Evolutionary conservation across 225 moss, liverwort and hornwort species (phyloP).

Genomic region (Neckera pumila): DNA sequence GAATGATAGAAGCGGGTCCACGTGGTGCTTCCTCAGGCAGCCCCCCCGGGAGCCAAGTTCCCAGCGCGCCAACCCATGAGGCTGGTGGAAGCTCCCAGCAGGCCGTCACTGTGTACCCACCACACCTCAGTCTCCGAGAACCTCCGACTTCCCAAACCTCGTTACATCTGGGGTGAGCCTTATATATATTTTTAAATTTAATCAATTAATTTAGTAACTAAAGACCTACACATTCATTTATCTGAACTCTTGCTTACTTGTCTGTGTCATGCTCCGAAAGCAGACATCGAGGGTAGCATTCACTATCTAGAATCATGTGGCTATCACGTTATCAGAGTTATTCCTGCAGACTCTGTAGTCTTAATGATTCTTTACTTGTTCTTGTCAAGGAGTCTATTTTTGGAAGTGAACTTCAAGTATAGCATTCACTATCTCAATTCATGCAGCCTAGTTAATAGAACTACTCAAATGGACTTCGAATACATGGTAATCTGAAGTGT

Average conservation of each 20-base stretch:
- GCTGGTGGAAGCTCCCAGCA: conserved; percentile 45
- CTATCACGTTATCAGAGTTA: background rate
- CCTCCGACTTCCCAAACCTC: conserved; percentile 86
- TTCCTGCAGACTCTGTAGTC: background rate
- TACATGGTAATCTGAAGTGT: background rate
- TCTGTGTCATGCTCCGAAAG: background rate
- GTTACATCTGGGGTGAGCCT: conserved; percentile 72
- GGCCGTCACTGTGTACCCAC: conserved; percentile 54
- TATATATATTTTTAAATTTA: background rate
- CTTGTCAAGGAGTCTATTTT: background rate
- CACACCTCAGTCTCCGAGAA: conserved; percentile 68
- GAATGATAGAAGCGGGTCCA: conserved; percentile 60
- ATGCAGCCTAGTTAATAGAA: background rate
- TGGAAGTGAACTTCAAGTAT: background rate
- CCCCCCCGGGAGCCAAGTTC: conserved; percentile 24
- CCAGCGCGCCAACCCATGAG: conserved; percentile 35
- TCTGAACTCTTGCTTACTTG: background rate
- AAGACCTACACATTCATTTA: background rate
- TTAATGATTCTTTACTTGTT: background rate
- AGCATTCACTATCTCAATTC: background rate
- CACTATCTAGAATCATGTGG: background rate
- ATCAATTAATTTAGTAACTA: too few species aligned
- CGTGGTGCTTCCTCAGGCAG: conserved; percentile 45
- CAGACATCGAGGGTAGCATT: background rate
- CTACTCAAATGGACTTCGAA: background rate